These are phyloP conservation scores for Bassia scoparia DNA, from an alignment of 148 eudicot genomes.

Conservation along the genomic window DNA sequence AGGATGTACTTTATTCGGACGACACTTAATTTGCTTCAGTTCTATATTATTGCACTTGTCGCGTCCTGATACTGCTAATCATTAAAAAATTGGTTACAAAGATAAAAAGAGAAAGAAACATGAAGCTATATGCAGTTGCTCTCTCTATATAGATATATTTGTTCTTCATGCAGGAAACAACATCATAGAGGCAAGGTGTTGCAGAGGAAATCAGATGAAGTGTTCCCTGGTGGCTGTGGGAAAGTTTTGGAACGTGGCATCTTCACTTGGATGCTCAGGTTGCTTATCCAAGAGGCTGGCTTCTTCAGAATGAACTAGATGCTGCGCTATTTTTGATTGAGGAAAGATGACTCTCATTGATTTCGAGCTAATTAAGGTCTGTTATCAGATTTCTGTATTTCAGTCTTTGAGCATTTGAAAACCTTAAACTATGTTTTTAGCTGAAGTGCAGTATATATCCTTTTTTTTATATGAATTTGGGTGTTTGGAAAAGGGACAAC, in stretches of 20 bases:
- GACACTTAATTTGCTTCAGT: background rate
- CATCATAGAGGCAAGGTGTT: conserved; percentile 84
- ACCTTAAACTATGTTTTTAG: background rate
- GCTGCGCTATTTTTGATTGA: conserved; percentile 40
- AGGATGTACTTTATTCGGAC: conserved; percentile 32
- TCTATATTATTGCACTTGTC: background rate
- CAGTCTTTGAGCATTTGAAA: background rate
- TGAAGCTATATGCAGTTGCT: background rate
- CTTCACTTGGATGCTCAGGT: conserved; percentile 77
- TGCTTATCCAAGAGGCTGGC: conserved; percentile 78
- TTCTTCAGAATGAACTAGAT: conserved; percentile 63
- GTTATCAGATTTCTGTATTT: conserved; percentile 12
- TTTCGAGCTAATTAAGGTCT: conserved; percentile 18
- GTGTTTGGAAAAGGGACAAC: background rate
- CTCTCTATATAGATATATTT: background rate
- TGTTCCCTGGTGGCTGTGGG: conserved; percentile 55
- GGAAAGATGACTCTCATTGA: conserved; percentile 7
- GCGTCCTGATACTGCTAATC: too few species aligned
- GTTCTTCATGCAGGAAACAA: conserved; percentile 65
- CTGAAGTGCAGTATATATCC: background rate
- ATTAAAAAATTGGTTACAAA: too few species aligned
- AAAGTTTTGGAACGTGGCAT: conserved; percentile 93
- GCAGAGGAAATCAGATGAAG: conserved; percentile 96
- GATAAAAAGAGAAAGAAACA: too few species aligned
- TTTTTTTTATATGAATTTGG: background rate